Evolutionary conservation across 208 protist genomes (phyloP), one percentile per base, ranked within the genome.

Genomic region (Leishmania guyanensis): DNA sequence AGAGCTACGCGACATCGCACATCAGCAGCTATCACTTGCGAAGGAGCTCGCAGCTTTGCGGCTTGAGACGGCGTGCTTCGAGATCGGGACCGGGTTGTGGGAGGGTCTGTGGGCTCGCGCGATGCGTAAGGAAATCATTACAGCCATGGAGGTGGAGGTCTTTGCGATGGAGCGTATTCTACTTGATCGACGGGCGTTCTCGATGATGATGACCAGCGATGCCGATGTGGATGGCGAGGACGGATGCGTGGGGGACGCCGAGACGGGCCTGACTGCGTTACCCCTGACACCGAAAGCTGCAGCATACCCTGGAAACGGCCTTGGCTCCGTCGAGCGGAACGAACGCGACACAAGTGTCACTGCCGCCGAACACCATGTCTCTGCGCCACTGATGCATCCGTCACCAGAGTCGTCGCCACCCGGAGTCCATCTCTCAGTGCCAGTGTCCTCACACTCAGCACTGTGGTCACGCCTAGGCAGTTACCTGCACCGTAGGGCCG

Each of bases 51-150:
- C 92, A 22, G 77, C 87, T 43, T 85, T 97, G 62, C 91, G 94
- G 43, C 80, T 93, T 17, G 92, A 97, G 85, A 87, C 86, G 58
- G 87, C 85, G 20, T 95, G 92, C 87, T 96, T 95, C 72, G 90
- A 89, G 53, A 85, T 86, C 36, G 86, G 86, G 20, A 91, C 93
- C 5, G 86, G 84, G 3, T 88, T 96, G 65, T 96, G 89, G 90
- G 92, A 97, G 74, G 92, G 92, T 26, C 68, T 97, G 70, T 97
- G 94, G 93, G 90, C 92, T 20, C 92, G 92, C 39, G 87, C 87
- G 29, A 92, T 97, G 91, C 94, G 92, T 39, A 88, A 93, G 74
- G 90, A 96, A 76, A 80, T 97, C n/a, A 75, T 96, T 5, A 84
- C 92, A 14, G 85, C 91, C 4, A 65, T 93, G 77, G 54, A 82